phyloP scores from a whole-genome alignment of 2,329 filamentous ascomycete genomes.

The Aspergillus oerlinghausenensis region DNA sequence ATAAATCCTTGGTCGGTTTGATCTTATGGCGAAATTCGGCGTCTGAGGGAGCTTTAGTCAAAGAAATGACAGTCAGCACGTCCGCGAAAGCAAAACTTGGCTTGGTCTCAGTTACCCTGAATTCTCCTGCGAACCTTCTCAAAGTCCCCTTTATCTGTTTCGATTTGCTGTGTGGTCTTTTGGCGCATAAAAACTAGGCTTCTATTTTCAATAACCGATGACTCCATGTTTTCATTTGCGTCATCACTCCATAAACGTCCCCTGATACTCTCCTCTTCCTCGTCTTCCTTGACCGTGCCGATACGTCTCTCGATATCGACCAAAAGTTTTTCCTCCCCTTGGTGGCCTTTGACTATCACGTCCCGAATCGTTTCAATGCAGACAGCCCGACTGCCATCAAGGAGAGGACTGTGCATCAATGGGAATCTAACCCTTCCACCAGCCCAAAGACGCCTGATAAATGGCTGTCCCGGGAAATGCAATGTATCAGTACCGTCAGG shows the following conservation, averaged over 20 bases:
- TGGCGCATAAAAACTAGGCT: slow-evolving; percentile 61
- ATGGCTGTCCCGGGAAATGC: slow-evolving; percentile 70
- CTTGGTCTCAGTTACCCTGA: slow-evolving; percentile 26
- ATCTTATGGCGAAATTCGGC: slow-evolving; percentile 57
- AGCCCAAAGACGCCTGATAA: slow-evolving; percentile 79
- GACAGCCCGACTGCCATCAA: slow-evolving; percentile 36
- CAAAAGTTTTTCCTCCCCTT: slow-evolving; percentile 54
- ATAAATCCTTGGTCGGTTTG: slow-evolving; percentile 62
- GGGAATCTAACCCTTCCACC: slow-evolving; percentile 66
- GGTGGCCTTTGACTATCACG: slow-evolving; percentile 47
- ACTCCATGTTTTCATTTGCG: slow-evolving; percentile 41
- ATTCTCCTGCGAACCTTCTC: slow-evolving; percentile 23
- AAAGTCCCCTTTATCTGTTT: slow-evolving; percentile 21
- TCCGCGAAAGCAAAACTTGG: slow-evolving; percentile 9
- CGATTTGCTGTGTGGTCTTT: slow-evolving; percentile 36
- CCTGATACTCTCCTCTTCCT: slow-evolving; percentile 32
- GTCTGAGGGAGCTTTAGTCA: slow-evolving; percentile 41
- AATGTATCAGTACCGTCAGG: slow-evolving; percentile 79
- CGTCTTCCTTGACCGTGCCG: slow-evolving; percentile 34
- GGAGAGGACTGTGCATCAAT: slow-evolving; percentile 20
- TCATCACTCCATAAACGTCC: slow-evolving; percentile 41
- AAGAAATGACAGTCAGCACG: slow-evolving; percentile 16
- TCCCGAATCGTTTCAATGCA: slow-evolving; percentile 47
- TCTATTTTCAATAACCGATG: slow-evolving; percentile 53
- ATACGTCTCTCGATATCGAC: slow-evolving; percentile 56